Base-by-base conservation (phyloP, 768 basidiomycete genomes). In the Mrakia blollopis region DNA sequence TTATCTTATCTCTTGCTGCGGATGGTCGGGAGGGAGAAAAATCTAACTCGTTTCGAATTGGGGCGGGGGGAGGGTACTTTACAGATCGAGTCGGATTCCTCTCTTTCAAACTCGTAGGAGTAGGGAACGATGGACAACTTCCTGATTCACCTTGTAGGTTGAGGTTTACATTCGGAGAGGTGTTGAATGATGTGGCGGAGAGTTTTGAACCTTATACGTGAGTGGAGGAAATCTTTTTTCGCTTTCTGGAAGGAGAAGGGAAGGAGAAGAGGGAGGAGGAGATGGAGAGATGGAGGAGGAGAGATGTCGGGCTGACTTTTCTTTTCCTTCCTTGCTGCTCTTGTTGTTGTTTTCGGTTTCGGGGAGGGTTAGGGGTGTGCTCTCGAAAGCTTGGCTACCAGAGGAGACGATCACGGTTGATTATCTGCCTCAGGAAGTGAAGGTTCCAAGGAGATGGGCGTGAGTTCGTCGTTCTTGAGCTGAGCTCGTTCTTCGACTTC, bases 171-270 rank as follows among this genome's bases (percentile, higher is more conserved):
- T 80, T 78, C 61, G 81, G 81, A 14, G 81, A 81, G 74, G 78
- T 81, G 60, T 63, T 81, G 35, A 80, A 76, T 72, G 81, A 81
- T 50, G 78, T 81, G 8, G 81, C 80, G 5, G 81, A 81, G 73
- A 57, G 54, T 23, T 81, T 81, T n/a, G 81, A 81, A n/a, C 73
- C 78, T 13, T 81, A 81, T 78, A 79, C 78, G 77, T 79, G 52
- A 7, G 79, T 75, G 2, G 13, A 35, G 0, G 30, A 25, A 65
- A n/a, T n/a, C n/a, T n/a, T n/a, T n/a, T n/a, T n/a, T n/a, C n/a
- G n/a, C n/a, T n/a, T n/a, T n/a, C n/a, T n/a, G n/a, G n/a, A n/a
- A n/a, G n/a, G n/a, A n/a, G n/a, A n/a, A n/a, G n/a, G n/a, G 28
- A 62, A 28, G 61, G 5, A 13, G 18, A 62, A 28, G n/a, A 23